Base-by-base conservation (phyloP, 2,329 filamentous ascomycete species). In the Botrytis cinerea region DNA sequence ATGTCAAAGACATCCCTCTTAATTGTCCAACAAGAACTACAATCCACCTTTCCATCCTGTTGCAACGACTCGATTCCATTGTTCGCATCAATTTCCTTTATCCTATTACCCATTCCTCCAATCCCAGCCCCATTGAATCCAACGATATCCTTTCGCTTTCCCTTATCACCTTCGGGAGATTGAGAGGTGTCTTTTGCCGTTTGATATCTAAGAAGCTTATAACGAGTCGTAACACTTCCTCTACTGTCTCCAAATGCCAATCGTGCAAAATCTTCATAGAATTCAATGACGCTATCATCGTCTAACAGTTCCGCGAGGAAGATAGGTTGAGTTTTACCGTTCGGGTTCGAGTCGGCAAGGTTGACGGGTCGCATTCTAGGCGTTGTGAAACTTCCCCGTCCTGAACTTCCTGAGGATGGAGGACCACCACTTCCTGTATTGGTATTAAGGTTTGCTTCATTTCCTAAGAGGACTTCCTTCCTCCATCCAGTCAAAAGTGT, bases 1-100 rank as follows among this genome's bases (percentile, higher is more conserved):
- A 98, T 97, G 84, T 98, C 95, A 84, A 98, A 98, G 59, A 96
- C 93, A 82, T 99, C 96, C 76, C 95, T 88, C 84, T 97, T 97
- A 75, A 98, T 95, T 76, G 93, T 95, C 95, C 95, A 98, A 84
- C 93, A 97, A 84, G 97, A 97, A 79, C 93, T 94, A 84, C 95
- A 98, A 81, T 97, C 93, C 73, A 98, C 92, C 83, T 96, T 95
- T 71, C 95, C 95, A 80, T 97, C 94, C 81, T 90, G 92, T 80
- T 93, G 93, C 22, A 97, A 87, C 80, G 90, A 89, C 72, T 92
- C 92, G 83, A 97, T 95, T 16, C 93, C 94, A 75, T 92, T 88
- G 82, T 94, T 91, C 72, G 91, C 90, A 78, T 90, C 89, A 77
- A 91, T 91, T 75, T 87, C 87, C 2, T 87, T 88, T 48, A 90